phyloP scores from a whole-genome alignment of 2,329 filamentous ascomycete species.

The Epichloe sibirici region DNA sequence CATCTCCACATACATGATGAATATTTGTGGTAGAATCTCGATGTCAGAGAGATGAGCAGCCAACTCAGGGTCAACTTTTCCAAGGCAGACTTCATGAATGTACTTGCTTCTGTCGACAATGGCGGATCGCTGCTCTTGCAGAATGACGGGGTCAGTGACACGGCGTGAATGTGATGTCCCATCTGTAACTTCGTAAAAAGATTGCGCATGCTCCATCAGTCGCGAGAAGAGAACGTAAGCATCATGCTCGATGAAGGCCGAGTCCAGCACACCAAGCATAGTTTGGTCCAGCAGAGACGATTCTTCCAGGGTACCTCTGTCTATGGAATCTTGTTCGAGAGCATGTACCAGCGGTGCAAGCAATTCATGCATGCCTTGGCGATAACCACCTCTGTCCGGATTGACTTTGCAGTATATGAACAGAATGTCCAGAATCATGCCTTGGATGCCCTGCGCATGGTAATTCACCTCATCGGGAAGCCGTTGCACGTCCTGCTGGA shows the following conservation, averaged over 20 bases:
- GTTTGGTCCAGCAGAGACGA: constrained; percentile 30
- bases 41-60: constrained; percentile 68
- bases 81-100: constrained; percentile 74
- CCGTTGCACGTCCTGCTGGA: constrained; percentile 85
- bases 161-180: constrained; percentile 3
- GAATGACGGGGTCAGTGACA: constrained; percentile 11
- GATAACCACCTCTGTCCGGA: constrained; percentile 72
- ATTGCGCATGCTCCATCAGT: constrained; percentile 77
- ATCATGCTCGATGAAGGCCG: constrained; percentile 74
- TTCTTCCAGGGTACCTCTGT: constrained; percentile 27
- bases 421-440: constrained; percentile 73
- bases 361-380: constrained; percentile 98
- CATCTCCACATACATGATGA: constrained; percentile 58
- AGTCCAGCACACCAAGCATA: constrained; percentile 58
- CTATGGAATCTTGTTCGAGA: constrained; percentile 68
- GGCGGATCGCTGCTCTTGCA: constrained; percentile 28
- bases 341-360: constrained; percentile 82
- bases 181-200: constrained; percentile 63
- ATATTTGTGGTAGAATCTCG: constrained; percentile 92
- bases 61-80: constrained; percentile 70
- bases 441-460: constrained; percentile 65
- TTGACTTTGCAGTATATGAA: constrained; percentile 94
- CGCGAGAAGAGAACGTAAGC: constrained; percentile 74
- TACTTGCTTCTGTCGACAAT: constrained; percentile 79
- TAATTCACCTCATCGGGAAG: constrained; percentile 91